Conservation (phyloP, 2,329 filamentous ascomycete species). For the Coleophoma eucalyptorum region DNA sequence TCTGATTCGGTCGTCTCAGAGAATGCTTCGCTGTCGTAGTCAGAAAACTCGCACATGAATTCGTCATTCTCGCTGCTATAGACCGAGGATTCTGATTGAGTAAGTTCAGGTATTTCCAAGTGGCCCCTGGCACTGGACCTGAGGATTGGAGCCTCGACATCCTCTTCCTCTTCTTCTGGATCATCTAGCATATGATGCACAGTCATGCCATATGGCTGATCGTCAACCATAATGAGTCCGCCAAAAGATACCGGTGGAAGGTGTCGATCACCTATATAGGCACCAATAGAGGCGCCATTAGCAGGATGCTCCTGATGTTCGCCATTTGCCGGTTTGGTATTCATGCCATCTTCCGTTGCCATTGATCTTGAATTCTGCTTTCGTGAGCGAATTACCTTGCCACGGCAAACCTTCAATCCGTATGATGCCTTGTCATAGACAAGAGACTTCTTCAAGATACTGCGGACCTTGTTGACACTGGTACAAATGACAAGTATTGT, state of each 20-base stretch:
- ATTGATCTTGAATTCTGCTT: conserved; percentile 38
- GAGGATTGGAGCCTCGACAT: conserved; percentile 27
- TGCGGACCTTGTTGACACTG: conserved; percentile 68
- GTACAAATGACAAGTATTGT: conserved; percentile 76
- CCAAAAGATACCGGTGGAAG: conserved; percentile 89
- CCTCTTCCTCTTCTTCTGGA: conserved; percentile 44
- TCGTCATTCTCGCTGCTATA: conserved; percentile 42
- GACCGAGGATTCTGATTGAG: conserved; percentile 23
- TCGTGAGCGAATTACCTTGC: conserved; percentile 61
- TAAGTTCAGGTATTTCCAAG: conserved; percentile 30
- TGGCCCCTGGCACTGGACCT: conserved; percentile 19
- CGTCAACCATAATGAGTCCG: conserved; percentile 80
- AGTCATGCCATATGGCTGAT: conserved; percentile 86
- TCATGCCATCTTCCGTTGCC: conserved; percentile 31
- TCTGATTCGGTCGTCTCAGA: conserved; percentile 36
- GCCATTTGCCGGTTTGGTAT: conserved; percentile 58
- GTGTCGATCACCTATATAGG: conserved; percentile 80
- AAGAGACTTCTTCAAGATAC: conserved; percentile 66
- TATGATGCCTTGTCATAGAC: conserved; percentile 63
- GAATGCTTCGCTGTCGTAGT: conserved; percentile 34
- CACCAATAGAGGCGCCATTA: conserved; percentile 90
- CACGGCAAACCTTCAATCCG: conserved; percentile 68
- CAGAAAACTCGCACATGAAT: conserved; percentile 57
- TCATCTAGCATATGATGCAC: conserved; percentile 95
- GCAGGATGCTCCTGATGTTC: conserved; percentile 74